Percentiles rank a stretch among this genome's conserved stretches.
phyloP scores from a whole-genome alignment of 164 flowering plant species.

The Kingdonia uniflora region DNA sequence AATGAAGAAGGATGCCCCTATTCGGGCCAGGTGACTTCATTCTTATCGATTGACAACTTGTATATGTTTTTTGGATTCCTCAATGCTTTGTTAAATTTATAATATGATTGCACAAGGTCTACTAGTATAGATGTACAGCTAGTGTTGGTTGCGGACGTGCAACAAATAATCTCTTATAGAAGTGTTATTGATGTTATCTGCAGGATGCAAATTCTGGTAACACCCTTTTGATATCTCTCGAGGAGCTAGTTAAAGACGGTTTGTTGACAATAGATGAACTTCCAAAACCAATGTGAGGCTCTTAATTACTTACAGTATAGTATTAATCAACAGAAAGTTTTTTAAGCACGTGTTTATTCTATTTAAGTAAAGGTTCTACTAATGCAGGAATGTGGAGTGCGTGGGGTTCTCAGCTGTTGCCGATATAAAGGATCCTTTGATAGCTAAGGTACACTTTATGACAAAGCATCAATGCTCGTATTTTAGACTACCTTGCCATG shows the following conservation, averaged over 20 bases:
- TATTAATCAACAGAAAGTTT: neutral
- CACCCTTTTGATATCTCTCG: slow-evolving; percentile 88
- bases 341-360: neutral
- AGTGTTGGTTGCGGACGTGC: too few species aligned
- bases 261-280: slow-evolving; percentile 67
- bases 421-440: slow-evolving; percentile 69
- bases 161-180: too few species aligned
- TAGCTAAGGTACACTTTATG: slow-evolving; percentile 49
- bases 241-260: slow-evolving; percentile 91
- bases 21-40: slow-evolving; percentile 65
- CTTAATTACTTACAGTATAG: slow-evolving; percentile 3
- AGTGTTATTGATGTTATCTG: slow-evolving; percentile 2
- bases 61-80: too few species aligned
- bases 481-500: too few species aligned
- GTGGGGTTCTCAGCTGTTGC: slow-evolving; percentile 55
- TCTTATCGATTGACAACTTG: neutral
- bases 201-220: slow-evolving; percentile 99
- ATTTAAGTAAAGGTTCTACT: neutral
- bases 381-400: slow-evolving; percentile 47
- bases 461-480: too few species aligned
- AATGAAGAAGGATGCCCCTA: slow-evolving; percentile 91
- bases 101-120: too few species aligned
- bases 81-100: too few species aligned
- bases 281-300: slow-evolving; percentile 71
- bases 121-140: too few species aligned